These are phyloP conservation scores for Mycena alexandri DNA, from an alignment of 768 basidiomycete genomes.

Conservation along the genomic window DNA sequence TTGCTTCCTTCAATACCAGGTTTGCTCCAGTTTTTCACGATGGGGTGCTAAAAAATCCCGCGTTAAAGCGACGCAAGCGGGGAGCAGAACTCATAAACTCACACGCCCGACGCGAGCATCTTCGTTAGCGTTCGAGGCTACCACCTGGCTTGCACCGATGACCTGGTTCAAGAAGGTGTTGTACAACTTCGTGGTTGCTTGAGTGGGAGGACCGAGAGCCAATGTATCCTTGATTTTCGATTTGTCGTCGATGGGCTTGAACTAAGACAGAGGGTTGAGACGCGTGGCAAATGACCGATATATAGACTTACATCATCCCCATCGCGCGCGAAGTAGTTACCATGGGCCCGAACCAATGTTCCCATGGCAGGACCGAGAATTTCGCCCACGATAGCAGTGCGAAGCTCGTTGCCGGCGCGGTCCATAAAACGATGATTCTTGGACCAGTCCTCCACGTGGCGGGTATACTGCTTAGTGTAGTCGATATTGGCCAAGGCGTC, in stretches of 20 bases:
- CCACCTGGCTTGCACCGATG: neutral
- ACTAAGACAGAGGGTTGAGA: no score
- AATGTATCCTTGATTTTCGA: no score
- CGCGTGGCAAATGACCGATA: no score
- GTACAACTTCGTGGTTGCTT: neutral
- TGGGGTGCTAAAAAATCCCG: neutral
- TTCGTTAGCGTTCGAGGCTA: neutral
- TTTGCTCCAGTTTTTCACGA: neutral
- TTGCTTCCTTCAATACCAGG: neutral
- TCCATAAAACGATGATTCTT: neutral
- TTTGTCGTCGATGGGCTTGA: no score
- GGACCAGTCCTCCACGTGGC: neutral
- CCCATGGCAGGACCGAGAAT: no score
- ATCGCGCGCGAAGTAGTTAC: no score
- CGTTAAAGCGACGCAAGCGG: no score
- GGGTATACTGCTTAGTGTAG: neutral
- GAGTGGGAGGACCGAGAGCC: no score
- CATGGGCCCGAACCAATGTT: no score
- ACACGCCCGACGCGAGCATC: neutral
- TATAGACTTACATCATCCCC: no score
- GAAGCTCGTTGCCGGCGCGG: neutral
- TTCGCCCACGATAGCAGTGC: neutral
- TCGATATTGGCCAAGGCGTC: constrained; percentile 1
- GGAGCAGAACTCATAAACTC: no score
- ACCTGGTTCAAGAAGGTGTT: neutral